Percentiles rank a stretch among this genome's conserved stretches.
These are phyloP conservation scores for Grosmannia serpens DNA, from an alignment of 2,329 filamentous ascomycete genomes.

Conservation along the genomic window DNA sequence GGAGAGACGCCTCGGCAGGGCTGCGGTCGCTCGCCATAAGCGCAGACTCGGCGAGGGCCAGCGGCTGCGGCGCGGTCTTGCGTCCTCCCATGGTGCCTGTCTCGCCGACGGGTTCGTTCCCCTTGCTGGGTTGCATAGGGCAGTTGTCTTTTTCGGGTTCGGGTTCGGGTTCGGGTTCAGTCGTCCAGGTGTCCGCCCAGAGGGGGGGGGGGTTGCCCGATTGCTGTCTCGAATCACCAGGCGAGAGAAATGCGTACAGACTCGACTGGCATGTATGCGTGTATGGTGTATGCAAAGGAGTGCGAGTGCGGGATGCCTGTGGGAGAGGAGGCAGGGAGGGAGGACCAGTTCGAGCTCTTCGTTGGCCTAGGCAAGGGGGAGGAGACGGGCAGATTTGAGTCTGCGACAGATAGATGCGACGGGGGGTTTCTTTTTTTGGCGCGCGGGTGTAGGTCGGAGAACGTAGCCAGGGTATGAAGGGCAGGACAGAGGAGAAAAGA, in stretches of 20 bases:
- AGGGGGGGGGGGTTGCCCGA: not conserved
- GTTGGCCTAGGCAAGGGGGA: slow-evolving; percentile 13
- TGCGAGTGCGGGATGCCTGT: not conserved
- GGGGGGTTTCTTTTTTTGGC: not conserved
- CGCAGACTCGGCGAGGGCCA: slow-evolving; percentile 35
- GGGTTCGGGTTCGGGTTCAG: no score
- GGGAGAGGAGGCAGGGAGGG: not conserved
- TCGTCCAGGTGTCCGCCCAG: not conserved
- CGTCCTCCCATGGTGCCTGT: slow-evolving; percentile 40
- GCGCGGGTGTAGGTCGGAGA: not conserved
- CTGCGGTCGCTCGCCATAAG: slow-evolving; percentile 22
- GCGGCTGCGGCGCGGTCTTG: slow-evolving; percentile 47
- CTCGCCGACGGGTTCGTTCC: not conserved
- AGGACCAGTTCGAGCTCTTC: not conserved
- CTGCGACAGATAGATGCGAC: slow-evolving; percentile 20
- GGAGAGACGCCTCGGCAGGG: slow-evolving; percentile 20
- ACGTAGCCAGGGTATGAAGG: not conserved
- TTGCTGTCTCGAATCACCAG: not conserved
- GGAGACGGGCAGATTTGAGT: slow-evolving; percentile 21
- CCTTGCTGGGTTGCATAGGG: not conserved
- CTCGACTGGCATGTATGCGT: not conserved
- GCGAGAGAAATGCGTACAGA: not conserved
- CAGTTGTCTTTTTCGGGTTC: not conserved
- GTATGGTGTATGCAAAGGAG: not conserved
- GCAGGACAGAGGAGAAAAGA: not conserved